Percentiles rank a stretch among this genome's conserved stretches.
These are phyloP conservation scores for Lycium ferocissimum DNA, from an alignment of 257 asterid genomes.

Conservation along the genomic window DNA sequence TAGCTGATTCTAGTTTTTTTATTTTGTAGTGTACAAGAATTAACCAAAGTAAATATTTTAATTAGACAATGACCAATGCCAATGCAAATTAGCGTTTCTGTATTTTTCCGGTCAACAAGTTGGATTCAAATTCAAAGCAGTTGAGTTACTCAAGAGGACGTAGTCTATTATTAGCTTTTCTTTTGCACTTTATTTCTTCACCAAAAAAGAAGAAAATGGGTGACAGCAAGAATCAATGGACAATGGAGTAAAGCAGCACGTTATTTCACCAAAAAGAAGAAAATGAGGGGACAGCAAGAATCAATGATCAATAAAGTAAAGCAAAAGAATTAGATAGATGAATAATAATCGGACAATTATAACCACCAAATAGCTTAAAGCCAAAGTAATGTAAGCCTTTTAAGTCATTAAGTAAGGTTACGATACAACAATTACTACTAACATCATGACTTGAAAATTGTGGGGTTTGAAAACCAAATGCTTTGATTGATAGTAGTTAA, in stretches of 20 bases:
- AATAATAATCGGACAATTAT: constrained; percentile 23
- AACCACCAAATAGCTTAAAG: constrained; percentile 21
- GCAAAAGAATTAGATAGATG: not conserved
- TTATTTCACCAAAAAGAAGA: constrained; percentile 23
- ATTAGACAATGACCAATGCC: not conserved
- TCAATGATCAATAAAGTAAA: constrained; percentile 25
- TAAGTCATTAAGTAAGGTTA: not conserved
- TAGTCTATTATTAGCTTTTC: not conserved
- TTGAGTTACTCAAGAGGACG: constrained; percentile 17
- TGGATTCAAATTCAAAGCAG: constrained; percentile 12
- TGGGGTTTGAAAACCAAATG: constrained; percentile 23
- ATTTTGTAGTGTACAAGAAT: constrained; percentile 30
- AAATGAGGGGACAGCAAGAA: constrained; percentile 20
- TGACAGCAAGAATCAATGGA: constrained; percentile 28
- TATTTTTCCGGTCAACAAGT: not conserved
- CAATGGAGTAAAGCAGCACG: constrained; percentile 24
- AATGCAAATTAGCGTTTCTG: not conserved
- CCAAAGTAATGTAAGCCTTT: constrained; percentile 19
- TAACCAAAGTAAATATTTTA: not conserved
- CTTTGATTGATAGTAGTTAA: not conserved
- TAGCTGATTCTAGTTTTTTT: no score
- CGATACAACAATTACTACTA: not conserved
- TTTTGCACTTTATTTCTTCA: not conserved
- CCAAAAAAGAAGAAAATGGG: not conserved
- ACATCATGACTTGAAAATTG: constrained; percentile 25